Percentiles rank a stretch among this genome's conserved stretches.
Conservation (phyloP, 345 rosid genomes). For the Carallia brachiata region DNA sequence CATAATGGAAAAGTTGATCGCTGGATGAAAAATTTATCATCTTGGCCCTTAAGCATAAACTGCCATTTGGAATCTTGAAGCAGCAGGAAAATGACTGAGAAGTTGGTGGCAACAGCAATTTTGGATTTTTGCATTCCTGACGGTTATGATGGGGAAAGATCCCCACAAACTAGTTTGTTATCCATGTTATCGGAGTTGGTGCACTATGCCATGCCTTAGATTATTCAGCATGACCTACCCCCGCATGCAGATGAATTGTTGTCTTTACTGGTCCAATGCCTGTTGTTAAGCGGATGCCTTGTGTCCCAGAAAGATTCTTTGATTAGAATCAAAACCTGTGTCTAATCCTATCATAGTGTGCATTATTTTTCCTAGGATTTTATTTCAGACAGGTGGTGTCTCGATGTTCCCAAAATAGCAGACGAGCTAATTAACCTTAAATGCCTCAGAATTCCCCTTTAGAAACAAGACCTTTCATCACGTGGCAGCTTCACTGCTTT, state of each 20-base stretch:
- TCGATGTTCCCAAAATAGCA: too few relatives aligned
- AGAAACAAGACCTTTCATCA: too few relatives aligned
- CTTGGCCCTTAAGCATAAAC: not conserved
- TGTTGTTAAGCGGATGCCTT: too few relatives aligned
- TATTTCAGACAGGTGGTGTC: too few relatives aligned
- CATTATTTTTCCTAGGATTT: too few relatives aligned
- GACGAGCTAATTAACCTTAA: too few relatives aligned
- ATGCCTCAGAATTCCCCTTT: too few relatives aligned
- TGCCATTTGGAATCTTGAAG: constrained; percentile 7
- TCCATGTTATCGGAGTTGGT: not conserved
- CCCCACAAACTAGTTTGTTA: not conserved
- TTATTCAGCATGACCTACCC: not conserved
- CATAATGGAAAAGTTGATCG: not conserved
- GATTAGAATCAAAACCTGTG: too few relatives aligned
- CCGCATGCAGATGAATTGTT: not conserved
- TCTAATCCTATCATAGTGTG: too few relatives aligned
- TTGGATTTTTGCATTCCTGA: not conserved
- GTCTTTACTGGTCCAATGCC: not conserved
- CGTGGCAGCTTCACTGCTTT: too few relatives aligned
- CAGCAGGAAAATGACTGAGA: not conserved
- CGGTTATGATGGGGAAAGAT: not conserved
- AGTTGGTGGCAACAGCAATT: constrained; percentile 3
- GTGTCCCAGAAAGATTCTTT: too few relatives aligned
- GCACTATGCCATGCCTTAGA: not conserved
- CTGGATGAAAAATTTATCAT: not conserved